Evolutionary conservation across 768 basidiomycete species (phyloP).

Genomic region (Pleurotus sapidus): DNA sequence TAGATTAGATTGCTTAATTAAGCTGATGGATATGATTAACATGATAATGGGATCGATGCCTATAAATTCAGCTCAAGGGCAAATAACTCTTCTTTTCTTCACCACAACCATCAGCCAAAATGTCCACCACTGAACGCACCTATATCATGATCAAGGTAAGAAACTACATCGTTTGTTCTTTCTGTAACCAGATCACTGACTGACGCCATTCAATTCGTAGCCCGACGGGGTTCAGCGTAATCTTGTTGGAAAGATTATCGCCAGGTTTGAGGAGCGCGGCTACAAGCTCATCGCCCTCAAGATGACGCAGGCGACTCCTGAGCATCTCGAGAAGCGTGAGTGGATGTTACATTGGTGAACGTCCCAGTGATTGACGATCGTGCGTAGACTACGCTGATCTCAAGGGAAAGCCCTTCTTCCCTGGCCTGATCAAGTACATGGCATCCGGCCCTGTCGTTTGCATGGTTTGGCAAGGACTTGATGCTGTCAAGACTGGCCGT

Average conservation of each 20-base stretch:
- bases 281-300: slow-evolving; percentile 97
- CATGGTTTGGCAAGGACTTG: slow-evolving; percentile 95
- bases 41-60: slow-evolving; percentile 6
- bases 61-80: background rate
- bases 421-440: slow-evolving; percentile 96
- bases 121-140: slow-evolving; percentile 83
- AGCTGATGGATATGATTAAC: background rate
- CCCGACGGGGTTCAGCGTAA: slow-evolving; percentile 98
- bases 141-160: slow-evolving; percentile 99
- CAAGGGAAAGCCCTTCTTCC: slow-evolving; percentile 93
- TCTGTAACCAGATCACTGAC: slow-evolving; percentile 1
- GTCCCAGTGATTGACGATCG: slow-evolving; percentile 13
- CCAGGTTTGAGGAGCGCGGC: slow-evolving; percentile 96
- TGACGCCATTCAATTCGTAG: slow-evolving; percentile 34
- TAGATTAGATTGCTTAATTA: background rate
- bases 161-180: background rate
- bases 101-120: slow-evolving; percentile 30
- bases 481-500: slow-evolving; percentile 94
- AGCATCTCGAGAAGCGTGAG: slow-evolving; percentile 89
- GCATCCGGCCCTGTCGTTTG: slow-evolving; percentile 91
- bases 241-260: slow-evolving; percentile 93
- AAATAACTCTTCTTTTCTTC: too few relatives aligned
- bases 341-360: slow-evolving; percentile 16
- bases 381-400: slow-evolving; percentile 91
- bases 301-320: slow-evolving; percentile 73